Evolutionary conservation across 495 filamentous ascomycete genomes (phyloP).

Genomic region (Aspergillus steynii): DNA sequence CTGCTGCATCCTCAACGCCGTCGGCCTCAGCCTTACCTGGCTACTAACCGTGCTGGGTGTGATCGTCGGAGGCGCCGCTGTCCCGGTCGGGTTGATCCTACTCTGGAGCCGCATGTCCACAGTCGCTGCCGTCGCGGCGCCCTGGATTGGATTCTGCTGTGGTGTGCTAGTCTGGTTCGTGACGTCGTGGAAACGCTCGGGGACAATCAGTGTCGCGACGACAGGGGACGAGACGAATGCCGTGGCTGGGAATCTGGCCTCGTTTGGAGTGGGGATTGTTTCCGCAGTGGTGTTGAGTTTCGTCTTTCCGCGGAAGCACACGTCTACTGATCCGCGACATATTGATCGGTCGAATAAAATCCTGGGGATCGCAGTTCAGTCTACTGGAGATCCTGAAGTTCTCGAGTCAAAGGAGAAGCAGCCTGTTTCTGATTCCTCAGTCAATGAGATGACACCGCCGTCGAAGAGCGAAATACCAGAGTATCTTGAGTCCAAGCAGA

Average conservation of each 20-base stretch:
- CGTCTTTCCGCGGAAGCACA: slow-evolving; percentile 33
- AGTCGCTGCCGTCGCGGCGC: slow-evolving; percentile 29
- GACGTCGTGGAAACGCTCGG: slow-evolving; percentile 31
- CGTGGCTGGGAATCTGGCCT: slow-evolving; percentile 40
- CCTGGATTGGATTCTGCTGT: slow-evolving; percentile 32
- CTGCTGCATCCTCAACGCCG: slow-evolving; percentile 44
- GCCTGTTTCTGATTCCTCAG: not conserved
- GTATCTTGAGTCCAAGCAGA: slow-evolving; percentile 36
- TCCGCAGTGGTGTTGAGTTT: slow-evolving; percentile 34
- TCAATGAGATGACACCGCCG: not conserved
- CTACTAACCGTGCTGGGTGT: slow-evolving; percentile 46
- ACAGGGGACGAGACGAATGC: slow-evolving; percentile 40
- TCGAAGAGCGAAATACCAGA: slow-evolving; percentile 38
- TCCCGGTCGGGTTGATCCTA: slow-evolving; percentile 40
- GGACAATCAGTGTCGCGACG: slow-evolving; percentile 31
- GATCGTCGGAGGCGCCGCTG: slow-evolving; percentile 43
- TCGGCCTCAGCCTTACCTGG: slow-evolving; percentile 47
- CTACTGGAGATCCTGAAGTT: not conserved
- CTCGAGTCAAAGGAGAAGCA: not conserved
- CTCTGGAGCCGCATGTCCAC: slow-evolving; percentile 41
- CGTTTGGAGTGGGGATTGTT: slow-evolving; percentile 34
- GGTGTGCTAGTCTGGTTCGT: slow-evolving; percentile 39
- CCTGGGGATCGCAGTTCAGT: slow-evolving; percentile 25
- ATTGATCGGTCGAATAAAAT: slow-evolving; percentile 31
- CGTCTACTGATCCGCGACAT: slow-evolving; percentile 19